Conservation (phyloP, 2,329 filamentous ascomycete species). For the Penicillium sp. region DNA sequence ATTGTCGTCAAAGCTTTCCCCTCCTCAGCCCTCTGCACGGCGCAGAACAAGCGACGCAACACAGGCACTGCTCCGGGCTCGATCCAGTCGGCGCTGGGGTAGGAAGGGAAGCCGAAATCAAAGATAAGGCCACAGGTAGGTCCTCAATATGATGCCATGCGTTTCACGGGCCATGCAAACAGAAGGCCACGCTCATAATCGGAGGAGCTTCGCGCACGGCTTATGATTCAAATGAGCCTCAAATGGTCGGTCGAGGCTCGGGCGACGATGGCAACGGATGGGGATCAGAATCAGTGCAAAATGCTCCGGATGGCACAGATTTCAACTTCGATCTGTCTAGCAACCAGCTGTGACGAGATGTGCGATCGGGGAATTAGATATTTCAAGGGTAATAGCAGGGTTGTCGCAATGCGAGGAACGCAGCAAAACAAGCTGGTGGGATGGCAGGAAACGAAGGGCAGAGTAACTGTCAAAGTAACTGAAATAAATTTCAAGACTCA, state of each 20-base stretch:
- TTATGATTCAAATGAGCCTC: neutral
- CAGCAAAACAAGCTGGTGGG: neutral
- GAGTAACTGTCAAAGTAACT: neutral
- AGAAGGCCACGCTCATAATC: conserved; percentile 25
- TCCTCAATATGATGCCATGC: conserved; percentile 29
- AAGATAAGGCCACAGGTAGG: conserved; percentile 13
- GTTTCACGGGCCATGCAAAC: conserved; percentile 21
- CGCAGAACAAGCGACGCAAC: conserved; percentile 23
- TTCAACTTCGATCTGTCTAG: neutral
- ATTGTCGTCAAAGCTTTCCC: conserved; percentile 23
- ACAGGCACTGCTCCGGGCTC: conserved; percentile 14
- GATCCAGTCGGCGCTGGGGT: conserved; percentile 19
- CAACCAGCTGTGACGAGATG: neutral
- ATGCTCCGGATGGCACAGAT: neutral
- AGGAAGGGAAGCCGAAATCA: conserved; percentile 27
- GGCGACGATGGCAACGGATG: neutral
- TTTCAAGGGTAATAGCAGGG: conserved; percentile 1
- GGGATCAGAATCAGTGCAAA: neutral
- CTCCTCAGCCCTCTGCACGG: conserved; percentile 30
- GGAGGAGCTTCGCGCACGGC: conserved; percentile 11
- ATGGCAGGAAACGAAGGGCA: neutral
- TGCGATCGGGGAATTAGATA: neutral
- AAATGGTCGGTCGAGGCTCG: neutral
- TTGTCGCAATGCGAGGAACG: conserved; percentile 10
- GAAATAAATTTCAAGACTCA: neutral